Conservation (phyloP, 2,329 filamentous ascomycete species). For the Pezicula rhizophila region DNA sequence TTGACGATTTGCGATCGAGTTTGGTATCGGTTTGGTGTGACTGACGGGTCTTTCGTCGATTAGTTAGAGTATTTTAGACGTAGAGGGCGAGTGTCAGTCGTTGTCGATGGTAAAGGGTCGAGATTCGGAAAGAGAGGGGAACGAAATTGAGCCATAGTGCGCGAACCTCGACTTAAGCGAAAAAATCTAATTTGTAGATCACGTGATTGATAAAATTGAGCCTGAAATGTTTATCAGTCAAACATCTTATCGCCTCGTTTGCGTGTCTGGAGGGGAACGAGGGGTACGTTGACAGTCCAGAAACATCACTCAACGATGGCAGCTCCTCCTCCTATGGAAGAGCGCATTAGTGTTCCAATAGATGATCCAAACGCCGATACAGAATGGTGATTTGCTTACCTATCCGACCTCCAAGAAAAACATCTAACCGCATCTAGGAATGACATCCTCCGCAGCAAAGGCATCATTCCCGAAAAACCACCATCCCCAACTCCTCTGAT, state of each 20-base stretch:
- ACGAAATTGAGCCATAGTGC: conserved; percentile 5
- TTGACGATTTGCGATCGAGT: conserved; percentile 50
- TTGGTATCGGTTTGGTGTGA: conserved; percentile 26
- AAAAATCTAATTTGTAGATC: not conserved
- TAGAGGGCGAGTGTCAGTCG: conserved; percentile 30
- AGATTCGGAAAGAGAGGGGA: conserved; percentile 8
- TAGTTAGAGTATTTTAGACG: conserved; percentile 23
- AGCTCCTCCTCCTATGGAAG: conserved; percentile 45
- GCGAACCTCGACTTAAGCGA: conserved; percentile 7
- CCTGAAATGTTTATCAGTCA: no score
- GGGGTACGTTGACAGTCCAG: no score
- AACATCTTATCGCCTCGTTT: no score
- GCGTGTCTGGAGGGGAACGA: no score
- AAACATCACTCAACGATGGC: conserved; percentile 40
- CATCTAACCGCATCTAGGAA: conserved; percentile 58
- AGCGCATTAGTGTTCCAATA: conserved; percentile 73
- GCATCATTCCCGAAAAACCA: conserved; percentile 94
- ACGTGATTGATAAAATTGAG: not conserved
- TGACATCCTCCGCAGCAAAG: conserved; percentile 94
- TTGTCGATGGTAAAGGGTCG: conserved; percentile 24
- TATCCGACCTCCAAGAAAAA: not conserved
- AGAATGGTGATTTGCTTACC: conserved; percentile 63
- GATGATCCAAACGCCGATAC: conserved; percentile 96
- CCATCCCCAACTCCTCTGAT: conserved; percentile 94
- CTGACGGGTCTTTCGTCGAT: conserved; percentile 30